Percentiles rank a stretch among this genome's conserved stretches.
phyloP scores from a whole-genome alignment of 2,329 filamentous ascomycete genomes.

The Cercospora berteroae region DNA sequence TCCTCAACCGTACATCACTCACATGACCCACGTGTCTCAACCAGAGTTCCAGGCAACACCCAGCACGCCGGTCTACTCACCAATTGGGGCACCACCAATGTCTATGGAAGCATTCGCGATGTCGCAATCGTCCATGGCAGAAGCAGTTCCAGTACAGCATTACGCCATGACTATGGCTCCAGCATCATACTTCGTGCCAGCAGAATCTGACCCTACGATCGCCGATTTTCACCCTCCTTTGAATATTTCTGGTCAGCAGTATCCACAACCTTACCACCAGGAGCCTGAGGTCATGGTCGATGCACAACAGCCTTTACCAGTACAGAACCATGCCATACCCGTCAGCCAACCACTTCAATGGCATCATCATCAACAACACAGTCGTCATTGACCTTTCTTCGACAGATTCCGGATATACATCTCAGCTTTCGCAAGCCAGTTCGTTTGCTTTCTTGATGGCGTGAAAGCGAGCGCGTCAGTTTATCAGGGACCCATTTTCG shows the following conservation, averaged over 20 bases:
- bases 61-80: slow-evolving; percentile 22
- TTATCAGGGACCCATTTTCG: neutral
- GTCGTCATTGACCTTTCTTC: neutral
- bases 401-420: neutral
- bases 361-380: slow-evolving; percentile 4
- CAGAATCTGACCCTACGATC: slow-evolving; percentile 9
- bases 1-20: slow-evolving; percentile 19
- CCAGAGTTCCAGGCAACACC: slow-evolving; percentile 27
- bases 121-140: neutral
- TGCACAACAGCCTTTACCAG: slow-evolving; percentile 13
- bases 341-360: neutral
- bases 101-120: slow-evolving; percentile 16
- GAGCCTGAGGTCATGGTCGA: slow-evolving; percentile 7
- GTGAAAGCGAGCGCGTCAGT: slow-evolving; percentile 19
- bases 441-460: slow-evolving; percentile 14
- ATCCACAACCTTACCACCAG: slow-evolving; percentile 11
- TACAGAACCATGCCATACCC: neutral
- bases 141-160: neutral
- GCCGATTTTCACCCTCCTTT: slow-evolving; percentile 18
- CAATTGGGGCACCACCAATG: slow-evolving; percentile 13
- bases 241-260: slow-evolving; percentile 7
- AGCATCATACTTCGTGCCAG: slow-evolving; percentile 22
- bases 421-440: neutral
- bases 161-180: slow-evolving; percentile 15
- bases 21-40: slow-evolving; percentile 23